These are phyloP conservation scores for Trichosanthes cucumerina DNA, from an alignment of 306 rosid genomes.

Conservation along the genomic window DNA sequence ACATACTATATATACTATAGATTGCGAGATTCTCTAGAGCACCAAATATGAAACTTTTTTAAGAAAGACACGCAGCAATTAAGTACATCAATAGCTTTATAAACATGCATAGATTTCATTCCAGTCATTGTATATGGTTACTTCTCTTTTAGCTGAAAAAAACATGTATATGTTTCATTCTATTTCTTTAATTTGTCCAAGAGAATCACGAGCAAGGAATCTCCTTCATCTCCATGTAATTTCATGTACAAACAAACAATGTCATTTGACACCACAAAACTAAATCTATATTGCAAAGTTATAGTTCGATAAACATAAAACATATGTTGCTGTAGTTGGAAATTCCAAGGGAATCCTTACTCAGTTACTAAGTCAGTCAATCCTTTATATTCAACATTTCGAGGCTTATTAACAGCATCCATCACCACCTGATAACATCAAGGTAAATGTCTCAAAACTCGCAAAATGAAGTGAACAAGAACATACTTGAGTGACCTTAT, in stretches of 20 bases:
- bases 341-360: conserved; percentile 47
- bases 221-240: background rate
- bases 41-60: background rate
- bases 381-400: conserved; percentile 76
- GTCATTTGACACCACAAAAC: background rate
- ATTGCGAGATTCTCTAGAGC: background rate
- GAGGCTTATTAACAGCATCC: conserved; percentile 94
- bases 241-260: background rate
- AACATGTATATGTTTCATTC: background rate
- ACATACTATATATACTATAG: background rate
- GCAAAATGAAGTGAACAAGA: background rate
- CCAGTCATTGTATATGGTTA: background rate
- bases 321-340: background rate
- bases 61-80: background rate
- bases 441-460: conserved; percentile 10
- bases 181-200: background rate
- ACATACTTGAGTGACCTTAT: background rate
- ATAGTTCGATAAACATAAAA: background rate
- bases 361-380: conserved; percentile 91
- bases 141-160: background rate
- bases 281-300: background rate
- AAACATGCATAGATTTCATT: background rate
- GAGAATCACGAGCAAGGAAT: background rate
- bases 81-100: background rate
- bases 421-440: conserved; percentile 69